phyloP scores from a whole-genome alignment of 169 alveolate genomes.

The Plasmodium chabaudi region DNA sequence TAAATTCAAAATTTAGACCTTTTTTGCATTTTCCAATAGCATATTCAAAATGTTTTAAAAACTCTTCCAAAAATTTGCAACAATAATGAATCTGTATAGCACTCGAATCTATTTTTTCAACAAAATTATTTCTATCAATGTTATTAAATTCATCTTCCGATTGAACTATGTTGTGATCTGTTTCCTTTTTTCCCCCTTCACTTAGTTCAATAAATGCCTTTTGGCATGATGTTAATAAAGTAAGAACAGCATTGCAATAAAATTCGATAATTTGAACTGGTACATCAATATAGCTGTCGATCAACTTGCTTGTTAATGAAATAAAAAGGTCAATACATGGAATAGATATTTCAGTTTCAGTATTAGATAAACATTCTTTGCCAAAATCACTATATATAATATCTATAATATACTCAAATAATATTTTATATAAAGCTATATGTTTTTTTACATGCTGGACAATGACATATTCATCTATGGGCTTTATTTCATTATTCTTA shows the following conservation, averaged over 20 bases:
- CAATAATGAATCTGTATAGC: constrained; percentile 19
- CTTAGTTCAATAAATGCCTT: constrained; percentile 9
- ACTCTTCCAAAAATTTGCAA: constrained; percentile 19
- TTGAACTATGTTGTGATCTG: neutral
- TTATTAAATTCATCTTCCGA: neutral
- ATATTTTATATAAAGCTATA: constrained; percentile 41
- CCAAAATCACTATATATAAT: neutral
- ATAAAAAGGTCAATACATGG: constrained; percentile 54
- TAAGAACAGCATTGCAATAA: constrained; percentile 37
- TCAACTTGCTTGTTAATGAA: constrained; percentile 29
- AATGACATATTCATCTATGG: constrained; percentile 25
- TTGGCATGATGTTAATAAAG: constrained; percentile 4
- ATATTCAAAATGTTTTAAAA: constrained; percentile 26
- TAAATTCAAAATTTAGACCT: constrained; percentile 33
- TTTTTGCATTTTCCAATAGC: constrained; percentile 35
- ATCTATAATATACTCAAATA: constrained; percentile 32
- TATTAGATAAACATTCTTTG: neutral
- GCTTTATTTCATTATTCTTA: constrained; percentile 17
- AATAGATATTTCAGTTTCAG: neutral
- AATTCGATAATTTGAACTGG: constrained; percentile 41
- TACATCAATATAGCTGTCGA: constrained; percentile 39
- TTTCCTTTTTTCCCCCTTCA: neutral
- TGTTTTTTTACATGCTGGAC: constrained; percentile 53
- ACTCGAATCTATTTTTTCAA: neutral
- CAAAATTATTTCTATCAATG: neutral